Evolutionary conservation across 495 filamentous ascomycete genomes (phyloP).

Genomic region (Neurospora sp.): DNA sequence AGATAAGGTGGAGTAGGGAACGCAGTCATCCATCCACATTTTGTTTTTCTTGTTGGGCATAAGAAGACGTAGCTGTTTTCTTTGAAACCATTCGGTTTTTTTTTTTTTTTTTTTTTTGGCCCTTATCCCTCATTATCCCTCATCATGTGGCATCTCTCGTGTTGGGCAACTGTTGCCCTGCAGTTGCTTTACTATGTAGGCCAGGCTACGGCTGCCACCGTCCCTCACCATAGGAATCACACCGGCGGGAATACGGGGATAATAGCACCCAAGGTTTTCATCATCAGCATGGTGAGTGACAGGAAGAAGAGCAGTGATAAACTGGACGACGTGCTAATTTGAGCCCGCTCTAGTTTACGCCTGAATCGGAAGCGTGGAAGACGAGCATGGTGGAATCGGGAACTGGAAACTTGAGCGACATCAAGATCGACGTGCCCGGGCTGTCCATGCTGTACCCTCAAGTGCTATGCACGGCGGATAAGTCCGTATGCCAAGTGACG

Average conservation of each 20-base stretch:
- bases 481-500: conserved; percentile 51
- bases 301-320: no score
- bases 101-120: neutral
- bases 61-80: neutral
- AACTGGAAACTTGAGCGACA: conserved; percentile 43
- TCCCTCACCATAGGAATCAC: neutral
- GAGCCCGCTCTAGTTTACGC: conserved; percentile 43
- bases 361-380: conserved; percentile 62
- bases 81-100: neutral
- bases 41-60: neutral
- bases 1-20: neutral
- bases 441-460: conserved; percentile 55
- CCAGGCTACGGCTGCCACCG: neutral
- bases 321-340: neutral
- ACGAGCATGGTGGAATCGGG: conserved; percentile 37
- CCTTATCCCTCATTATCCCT: neutral
- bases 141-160: neutral
- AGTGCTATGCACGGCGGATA: conserved; percentile 50
- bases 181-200: neutral
- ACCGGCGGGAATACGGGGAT: conserved; percentile 10
- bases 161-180: neutral
- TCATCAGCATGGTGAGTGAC: conserved; percentile 54
- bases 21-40: neutral
- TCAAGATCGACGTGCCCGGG: conserved; percentile 58
- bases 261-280: conserved; percentile 56